A percentile compares a stretch with the other conserved stretches of the same genome.
These are phyloP conservation scores for Erysiphe pisi DNA, from an alignment of 2,329 filamentous ascomycete genomes.

Conservation along the genomic window DNA sequence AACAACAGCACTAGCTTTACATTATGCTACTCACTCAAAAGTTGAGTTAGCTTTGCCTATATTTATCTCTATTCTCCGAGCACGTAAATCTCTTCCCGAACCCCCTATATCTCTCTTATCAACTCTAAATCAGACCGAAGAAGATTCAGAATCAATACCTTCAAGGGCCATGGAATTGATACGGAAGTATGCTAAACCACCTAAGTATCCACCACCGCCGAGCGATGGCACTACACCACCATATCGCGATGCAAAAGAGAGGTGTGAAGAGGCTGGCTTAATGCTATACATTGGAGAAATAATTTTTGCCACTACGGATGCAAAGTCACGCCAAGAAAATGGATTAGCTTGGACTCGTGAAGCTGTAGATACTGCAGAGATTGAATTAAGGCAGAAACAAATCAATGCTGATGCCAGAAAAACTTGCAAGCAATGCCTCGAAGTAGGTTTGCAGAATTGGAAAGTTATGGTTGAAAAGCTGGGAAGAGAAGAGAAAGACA, in stretches of 20 bases:
- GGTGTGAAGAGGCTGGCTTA: constrained; percentile 74
- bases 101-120: constrained; percentile 34
- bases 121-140: constrained; percentile 31
- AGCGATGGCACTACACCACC: constrained; percentile 59
- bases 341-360: constrained; percentile 85
- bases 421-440: constrained; percentile 66
- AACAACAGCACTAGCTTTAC: constrained; percentile 66
- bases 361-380: constrained; percentile 69
- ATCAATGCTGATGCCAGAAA: constrained; percentile 40
- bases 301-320: constrained; percentile 55
- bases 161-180: constrained; percentile 36
- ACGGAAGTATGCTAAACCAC: constrained; percentile 37
- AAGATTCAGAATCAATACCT: constrained; percentile 32
- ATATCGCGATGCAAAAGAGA: constrained; percentile 51
- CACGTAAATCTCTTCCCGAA: constrained; percentile 52
- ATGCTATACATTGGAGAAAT: constrained; percentile 93
- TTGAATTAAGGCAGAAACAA: constrained; percentile 45
- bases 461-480: constrained; percentile 63
- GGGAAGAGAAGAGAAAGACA: constrained; percentile 37
- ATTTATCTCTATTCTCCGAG: constrained; percentile 71
- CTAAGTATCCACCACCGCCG: constrained; percentile 60
- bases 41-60: constrained; percentile 64
- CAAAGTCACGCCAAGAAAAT: constrained; percentile 45
- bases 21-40: constrained; percentile 61
- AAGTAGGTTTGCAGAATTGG: constrained; percentile 72